phyloP scores from a whole-genome alignment of 148 eudicot genomes.

The Camellia granthamiana region DNA sequence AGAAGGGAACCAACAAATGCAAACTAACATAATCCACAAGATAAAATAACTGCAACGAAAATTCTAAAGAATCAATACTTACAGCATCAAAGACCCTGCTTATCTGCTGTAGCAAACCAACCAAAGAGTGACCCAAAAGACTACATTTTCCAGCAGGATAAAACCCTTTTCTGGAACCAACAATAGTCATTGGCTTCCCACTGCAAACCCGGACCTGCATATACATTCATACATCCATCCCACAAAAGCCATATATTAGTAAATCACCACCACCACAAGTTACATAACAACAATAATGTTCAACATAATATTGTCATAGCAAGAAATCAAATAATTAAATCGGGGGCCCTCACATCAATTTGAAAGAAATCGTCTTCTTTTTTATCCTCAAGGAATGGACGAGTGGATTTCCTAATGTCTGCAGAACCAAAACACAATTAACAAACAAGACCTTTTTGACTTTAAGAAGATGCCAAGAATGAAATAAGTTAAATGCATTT shows the following conservation, averaged over 20 bases:
- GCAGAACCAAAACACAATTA: conserved; percentile 30
- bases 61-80: conserved; percentile 15
- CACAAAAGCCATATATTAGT: background rate
- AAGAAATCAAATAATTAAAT: background rate
- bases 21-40: conserved; percentile 2
- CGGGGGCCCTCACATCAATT: conserved; percentile 62
- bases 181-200: conserved; percentile 85
- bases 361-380: conserved; percentile 78
- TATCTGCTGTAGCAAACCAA: conserved; percentile 69
- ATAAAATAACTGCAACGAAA: background rate
- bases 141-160: conserved; percentile 74
- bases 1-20: background rate
- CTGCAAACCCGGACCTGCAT: conserved; percentile 76
- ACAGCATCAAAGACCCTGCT: conserved; percentile 83
- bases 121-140: conserved; percentile 63
- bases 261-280: background rate
- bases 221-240: background rate
- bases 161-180: conserved; percentile 70
- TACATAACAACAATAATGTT: background rate
- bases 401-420: conserved; percentile 81
- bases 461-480: background rate
- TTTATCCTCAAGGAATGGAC: conserved; percentile 79
- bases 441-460: background rate
- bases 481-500: background rate
- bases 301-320: background rate